phyloP scores from a whole-genome alignment of 257 asterid species.

The Rehmannia glutinosa region DNA sequence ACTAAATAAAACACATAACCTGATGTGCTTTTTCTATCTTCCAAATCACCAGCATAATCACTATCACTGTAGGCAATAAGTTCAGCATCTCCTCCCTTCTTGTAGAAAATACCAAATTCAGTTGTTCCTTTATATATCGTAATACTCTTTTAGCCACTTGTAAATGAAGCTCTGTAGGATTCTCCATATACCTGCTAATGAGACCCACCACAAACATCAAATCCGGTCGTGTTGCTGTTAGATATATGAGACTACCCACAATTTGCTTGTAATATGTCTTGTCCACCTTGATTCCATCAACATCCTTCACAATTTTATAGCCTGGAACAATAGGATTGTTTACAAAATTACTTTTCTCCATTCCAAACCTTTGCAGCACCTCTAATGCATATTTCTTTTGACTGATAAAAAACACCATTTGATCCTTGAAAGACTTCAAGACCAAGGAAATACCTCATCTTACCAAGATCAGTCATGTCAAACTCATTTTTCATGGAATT shows the following conservation, averaged over 20 bases:
- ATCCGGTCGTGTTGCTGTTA: background rate
- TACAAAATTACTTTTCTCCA: background rate
- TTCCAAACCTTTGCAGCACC: background rate
- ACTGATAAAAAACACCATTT: background rate
- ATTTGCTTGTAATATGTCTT: background rate
- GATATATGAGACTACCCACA: background rate
- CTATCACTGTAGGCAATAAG: background rate
- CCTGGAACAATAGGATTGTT: background rate
- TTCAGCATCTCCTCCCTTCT: background rate
- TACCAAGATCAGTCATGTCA: background rate
- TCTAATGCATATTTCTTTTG: background rate
- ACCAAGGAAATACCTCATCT: background rate
- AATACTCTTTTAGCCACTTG: background rate
- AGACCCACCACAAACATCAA: background rate
- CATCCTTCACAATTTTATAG: background rate
- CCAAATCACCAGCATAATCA: background rate
- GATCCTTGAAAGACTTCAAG: background rate
- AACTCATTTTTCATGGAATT: background rate
- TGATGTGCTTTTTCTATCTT: background rate
- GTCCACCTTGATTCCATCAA: background rate
- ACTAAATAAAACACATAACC: background rate
- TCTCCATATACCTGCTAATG: background rate
- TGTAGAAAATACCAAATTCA: background rate
- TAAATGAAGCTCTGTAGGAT: background rate
- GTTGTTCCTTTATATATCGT: background rate